Evolutionary conservation across 257 asterid genomes (phyloP).

Genomic region (Nicotiana noctiflora): DNA sequence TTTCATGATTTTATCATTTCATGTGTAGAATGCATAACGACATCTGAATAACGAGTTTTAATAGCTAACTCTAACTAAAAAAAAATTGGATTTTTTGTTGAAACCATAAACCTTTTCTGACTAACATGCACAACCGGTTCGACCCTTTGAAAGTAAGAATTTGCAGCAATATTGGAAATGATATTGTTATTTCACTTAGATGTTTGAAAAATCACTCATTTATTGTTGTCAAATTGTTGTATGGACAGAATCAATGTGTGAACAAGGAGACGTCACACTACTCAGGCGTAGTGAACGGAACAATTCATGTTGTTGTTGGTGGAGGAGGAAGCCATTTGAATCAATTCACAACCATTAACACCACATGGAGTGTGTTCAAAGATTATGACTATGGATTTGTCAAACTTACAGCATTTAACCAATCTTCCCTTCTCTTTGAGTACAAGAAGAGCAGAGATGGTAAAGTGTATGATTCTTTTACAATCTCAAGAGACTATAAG

Average conservation of each 20-base stretch:
- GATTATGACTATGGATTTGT: slow-evolving; percentile 4
- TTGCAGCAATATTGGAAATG: neutral
- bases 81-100: neutral
- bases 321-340: slow-evolving; percentile 42
- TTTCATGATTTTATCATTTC: too few relatives aligned
- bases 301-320: slow-evolving; percentile 48
- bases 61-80: neutral
- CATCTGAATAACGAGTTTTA: too few relatives aligned
- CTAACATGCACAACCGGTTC: neutral
- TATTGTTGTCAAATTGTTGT: neutral
- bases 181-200: neutral
- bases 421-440: neutral
- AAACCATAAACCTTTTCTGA: neutral
- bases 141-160: neutral
- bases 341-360: neutral
- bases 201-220: neutral
- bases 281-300: slow-evolving; percentile 35
- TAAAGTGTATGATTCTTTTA: neutral
- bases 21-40: neutral
- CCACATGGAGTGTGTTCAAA: slow-evolving; percentile 2
- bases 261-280: slow-evolving; percentile 37
- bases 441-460: slow-evolving; percentile 11
- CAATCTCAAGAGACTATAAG: neutral
- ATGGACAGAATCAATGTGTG: slow-evolving; percentile 47
- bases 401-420: slow-evolving; percentile 1